Conservation (phyloP, 192 early-diverging fungal species). For the Coemansia sp. region DNA sequence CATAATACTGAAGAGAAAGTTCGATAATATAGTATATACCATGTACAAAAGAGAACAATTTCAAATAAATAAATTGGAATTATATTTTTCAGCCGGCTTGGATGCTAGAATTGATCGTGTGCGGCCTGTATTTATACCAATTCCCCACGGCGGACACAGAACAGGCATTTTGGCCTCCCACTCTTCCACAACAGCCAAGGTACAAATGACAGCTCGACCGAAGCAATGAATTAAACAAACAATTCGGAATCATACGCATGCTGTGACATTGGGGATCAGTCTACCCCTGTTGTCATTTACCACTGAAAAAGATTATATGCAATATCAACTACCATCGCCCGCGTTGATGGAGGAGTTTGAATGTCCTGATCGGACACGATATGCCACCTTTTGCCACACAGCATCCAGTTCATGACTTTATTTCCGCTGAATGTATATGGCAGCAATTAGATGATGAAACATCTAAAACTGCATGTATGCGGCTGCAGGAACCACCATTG, state of each 20-base stretch:
- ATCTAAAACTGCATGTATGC: not conserved
- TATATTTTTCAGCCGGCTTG: not conserved
- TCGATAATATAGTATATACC: not conserved
- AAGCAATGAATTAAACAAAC: no score
- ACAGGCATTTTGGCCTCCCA: not conserved
- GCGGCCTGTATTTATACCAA: constrained; percentile 3
- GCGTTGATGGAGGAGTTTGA: not conserved
- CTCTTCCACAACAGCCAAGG: not conserved
- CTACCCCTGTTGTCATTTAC: no score
- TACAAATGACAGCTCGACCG: no score
- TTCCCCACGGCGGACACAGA: not conserved
- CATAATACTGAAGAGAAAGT: not conserved
- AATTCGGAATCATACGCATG: no score
- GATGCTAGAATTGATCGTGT: constrained; percentile 4
- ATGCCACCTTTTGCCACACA: not conserved
- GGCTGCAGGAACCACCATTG: no score
- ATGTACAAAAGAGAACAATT: not conserved
- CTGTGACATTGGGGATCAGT: no score
- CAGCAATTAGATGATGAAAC: not conserved
- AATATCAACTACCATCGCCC: no score
- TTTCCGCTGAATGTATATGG: no score
- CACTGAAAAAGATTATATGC: no score
- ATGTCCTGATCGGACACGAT: not conserved
- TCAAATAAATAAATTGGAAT: not conserved
- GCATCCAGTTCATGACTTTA: no score